Evolutionary conservation across 805 yeast genomes (phyloP).

Genomic region (Schizosaccharomyces cryophilus): DNA sequence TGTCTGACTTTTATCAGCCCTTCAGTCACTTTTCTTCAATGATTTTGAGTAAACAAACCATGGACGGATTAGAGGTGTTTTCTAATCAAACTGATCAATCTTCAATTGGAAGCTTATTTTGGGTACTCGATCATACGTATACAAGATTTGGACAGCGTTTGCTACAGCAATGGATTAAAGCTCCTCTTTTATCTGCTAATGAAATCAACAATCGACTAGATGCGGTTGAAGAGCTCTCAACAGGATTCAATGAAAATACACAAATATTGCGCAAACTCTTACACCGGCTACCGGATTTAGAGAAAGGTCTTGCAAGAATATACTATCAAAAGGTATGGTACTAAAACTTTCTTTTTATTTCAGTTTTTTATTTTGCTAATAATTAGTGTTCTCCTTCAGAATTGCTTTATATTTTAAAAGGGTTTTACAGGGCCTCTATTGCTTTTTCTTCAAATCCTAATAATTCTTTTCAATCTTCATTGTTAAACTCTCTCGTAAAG

Average conservation of each 20-base stretch:
- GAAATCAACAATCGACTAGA: conserved; percentile 35
- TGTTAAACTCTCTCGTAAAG: conserved; percentile 19
- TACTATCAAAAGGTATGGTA: conserved; percentile 25
- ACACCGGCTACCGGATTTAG: conserved; percentile 28
- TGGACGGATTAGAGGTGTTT: conserved; percentile 54
- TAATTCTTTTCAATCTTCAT: conserved; percentile 15
- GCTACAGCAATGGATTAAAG: conserved; percentile 45
- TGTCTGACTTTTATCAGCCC: conserved; percentile 25
- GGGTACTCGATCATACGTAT: conserved; percentile 60
- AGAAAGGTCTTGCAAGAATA: conserved; percentile 29
- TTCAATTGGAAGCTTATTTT: conserved; percentile 43
- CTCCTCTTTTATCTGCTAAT: conserved; percentile 35
- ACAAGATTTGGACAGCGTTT: conserved; percentile 54
- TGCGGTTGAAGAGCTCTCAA: conserved; percentile 28
- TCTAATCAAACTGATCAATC: conserved; percentile 32
- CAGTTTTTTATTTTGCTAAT: neutral
- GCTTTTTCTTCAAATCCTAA: conserved; percentile 11
- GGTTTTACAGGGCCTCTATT: conserved; percentile 16
- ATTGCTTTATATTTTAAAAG: conserved; percentile 27
- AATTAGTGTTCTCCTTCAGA: conserved; percentile 26
- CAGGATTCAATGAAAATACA: conserved; percentile 6
- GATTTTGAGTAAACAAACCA: conserved; percentile 37
- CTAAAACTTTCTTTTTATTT: neutral
- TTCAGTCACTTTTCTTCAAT: conserved; percentile 27
- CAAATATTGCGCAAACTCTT: conserved; percentile 13